Percentiles rank a stretch among this genome's conserved stretches.
Conservation (phyloP, 495 filamentous ascomycete genomes). For the Penicillium cinerascens region DNA sequence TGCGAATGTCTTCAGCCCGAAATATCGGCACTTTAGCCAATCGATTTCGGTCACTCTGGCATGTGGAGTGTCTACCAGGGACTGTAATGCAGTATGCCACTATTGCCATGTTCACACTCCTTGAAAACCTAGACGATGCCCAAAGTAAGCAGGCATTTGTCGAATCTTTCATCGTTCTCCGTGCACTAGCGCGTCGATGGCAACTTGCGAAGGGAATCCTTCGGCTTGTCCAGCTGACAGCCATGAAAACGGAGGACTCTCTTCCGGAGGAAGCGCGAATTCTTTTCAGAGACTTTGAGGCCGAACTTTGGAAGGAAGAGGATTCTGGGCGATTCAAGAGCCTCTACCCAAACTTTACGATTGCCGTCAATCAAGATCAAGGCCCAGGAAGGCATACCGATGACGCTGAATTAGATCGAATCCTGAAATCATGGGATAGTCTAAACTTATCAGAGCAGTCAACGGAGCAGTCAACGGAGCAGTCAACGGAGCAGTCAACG, state of each 20-base stretch:
- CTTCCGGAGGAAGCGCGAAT: slow-evolving; percentile 10
- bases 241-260: background rate
- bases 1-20: background rate
- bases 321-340: slow-evolving; percentile 15
- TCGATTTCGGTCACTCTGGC: background rate
- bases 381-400: background rate
- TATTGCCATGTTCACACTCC: slow-evolving; percentile 13
- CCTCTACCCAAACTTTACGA: slow-evolving; percentile 15
- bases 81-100: slow-evolving; percentile 10
- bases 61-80: background rate
- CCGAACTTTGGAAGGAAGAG: slow-evolving; percentile 3
- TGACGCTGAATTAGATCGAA: background rate
- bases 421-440: background rate
- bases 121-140: slow-evolving; percentile 14
- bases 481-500: no score
- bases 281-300: slow-evolving; percentile 13
- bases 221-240: slow-evolving; percentile 16
- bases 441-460: background rate
- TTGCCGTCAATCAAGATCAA: background rate
- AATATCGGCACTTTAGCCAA: background rate
- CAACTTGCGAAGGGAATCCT: slow-evolving; percentile 18
- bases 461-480: background rate
- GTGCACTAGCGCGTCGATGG: slow-evolving; percentile 17
- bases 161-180: slow-evolving; percentile 8
- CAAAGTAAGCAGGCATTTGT: slow-evolving; percentile 12